These are phyloP conservation scores for Medicago ruthenica DNA, from an alignment of 306 rosid genomes.

Conservation along the genomic window DNA sequence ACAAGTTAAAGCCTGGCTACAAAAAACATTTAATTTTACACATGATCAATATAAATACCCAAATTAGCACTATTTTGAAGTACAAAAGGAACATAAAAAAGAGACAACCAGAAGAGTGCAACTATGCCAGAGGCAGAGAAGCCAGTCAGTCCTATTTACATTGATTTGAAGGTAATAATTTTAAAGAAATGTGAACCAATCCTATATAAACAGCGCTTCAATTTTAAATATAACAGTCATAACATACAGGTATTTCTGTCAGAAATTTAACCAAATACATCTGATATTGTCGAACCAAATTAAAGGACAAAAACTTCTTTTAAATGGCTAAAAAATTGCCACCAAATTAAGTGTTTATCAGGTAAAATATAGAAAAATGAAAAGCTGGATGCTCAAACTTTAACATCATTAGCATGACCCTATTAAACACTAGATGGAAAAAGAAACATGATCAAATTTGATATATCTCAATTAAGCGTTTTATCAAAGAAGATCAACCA, in stretches of 20 bases:
- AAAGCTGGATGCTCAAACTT: conserved; percentile 27
- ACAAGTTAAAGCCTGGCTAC: conserved; percentile 28
- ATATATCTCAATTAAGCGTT: conserved; percentile 27
- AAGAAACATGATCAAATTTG: conserved; percentile 22
- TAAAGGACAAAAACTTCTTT: background rate
- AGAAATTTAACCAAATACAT: conserved; percentile 6
- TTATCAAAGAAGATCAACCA: conserved; percentile 32
- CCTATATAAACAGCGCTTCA: conserved; percentile 3
- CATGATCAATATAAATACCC: conserved; percentile 24
- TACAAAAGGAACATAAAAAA: conserved; percentile 36
- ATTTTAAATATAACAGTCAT: conserved; percentile 15
- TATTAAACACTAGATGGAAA: conserved; percentile 31
- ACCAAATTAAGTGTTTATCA: conserved; percentile 16
- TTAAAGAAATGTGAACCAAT: conserved; percentile 19
- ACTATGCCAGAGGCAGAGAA: conserved; percentile 28
- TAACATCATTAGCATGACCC: conserved; percentile 16
- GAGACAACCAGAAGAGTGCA: conserved; percentile 25
- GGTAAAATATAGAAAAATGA: background rate
- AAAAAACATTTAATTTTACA: conserved; percentile 1
- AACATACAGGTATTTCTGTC: conserved; percentile 2
- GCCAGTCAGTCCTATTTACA: conserved; percentile 17
- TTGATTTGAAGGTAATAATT: conserved; percentile 1
- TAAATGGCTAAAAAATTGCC: background rate
- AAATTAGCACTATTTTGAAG: conserved; percentile 30
- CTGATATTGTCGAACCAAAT: background rate